A percentile compares a stretch with the other conserved stretches of the same genome.
phyloP scores from a whole-genome alignment of 768 basidiomycete species.

The Strobilomyces dryophilus region DNA sequence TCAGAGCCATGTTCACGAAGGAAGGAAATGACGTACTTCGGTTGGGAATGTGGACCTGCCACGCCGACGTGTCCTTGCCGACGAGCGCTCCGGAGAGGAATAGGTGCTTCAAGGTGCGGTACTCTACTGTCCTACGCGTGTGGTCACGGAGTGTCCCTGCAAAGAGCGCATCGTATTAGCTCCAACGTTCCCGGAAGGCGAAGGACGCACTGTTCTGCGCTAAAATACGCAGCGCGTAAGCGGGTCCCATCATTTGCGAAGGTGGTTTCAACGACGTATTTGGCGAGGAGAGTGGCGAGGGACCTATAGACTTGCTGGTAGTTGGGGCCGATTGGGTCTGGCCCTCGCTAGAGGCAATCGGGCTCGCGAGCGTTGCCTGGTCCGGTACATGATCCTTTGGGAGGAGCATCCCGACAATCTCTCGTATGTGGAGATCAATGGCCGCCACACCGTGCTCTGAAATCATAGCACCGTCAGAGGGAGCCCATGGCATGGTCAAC shows the following conservation, averaged over 20 bases:
- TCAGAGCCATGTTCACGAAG: neutral
- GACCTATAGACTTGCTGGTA: neutral
- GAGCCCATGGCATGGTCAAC: neutral
- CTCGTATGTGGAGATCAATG: neutral
- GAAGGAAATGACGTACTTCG: neutral
- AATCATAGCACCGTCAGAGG: neutral
- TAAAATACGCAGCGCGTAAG: constrained; percentile 21
- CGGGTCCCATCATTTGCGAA: constrained; percentile 23
- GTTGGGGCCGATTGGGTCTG: neutral
- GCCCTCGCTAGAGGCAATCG: too few relatives aligned
- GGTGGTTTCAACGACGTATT: neutral
- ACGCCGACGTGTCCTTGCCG: constrained; percentile 10
- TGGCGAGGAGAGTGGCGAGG: too few relatives aligned
- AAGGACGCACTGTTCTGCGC: constrained; percentile 11
- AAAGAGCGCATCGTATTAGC: neutral
- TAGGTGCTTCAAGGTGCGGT: constrained; percentile 14
- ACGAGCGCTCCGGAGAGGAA: constrained; percentile 13
- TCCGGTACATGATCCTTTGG: neutral
- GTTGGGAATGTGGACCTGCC: constrained; percentile 16
- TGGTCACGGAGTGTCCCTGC: constrained; percentile 7
- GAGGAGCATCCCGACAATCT: neutral
- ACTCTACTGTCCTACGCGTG: constrained; percentile 2
- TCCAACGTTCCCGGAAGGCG: neutral
- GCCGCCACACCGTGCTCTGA: neutral
- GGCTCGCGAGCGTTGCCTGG: too few relatives aligned